Percentiles rank a stretch among this genome's conserved stretches.
Evolutionary conservation across 805 yeast species (phyloP).

Genomic region (Monosporozyma servazzii): DNA sequence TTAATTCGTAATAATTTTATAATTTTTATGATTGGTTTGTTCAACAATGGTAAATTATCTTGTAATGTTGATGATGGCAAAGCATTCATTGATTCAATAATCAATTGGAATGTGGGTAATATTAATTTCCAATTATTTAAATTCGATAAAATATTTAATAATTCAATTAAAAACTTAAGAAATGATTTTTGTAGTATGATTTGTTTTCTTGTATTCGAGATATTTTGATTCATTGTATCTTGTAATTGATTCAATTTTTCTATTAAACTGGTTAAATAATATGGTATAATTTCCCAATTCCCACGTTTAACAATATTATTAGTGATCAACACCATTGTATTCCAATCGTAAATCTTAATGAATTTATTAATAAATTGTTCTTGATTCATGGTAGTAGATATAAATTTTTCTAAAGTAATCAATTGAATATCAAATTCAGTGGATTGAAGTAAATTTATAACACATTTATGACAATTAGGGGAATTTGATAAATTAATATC

Average conservation of each 20-base stretch:
- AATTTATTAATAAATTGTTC: constrained; percentile 12
- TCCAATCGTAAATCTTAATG: constrained; percentile 15
- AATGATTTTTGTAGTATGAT: constrained; percentile 3
- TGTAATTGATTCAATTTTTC: constrained; percentile 9
- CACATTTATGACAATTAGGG: constrained; percentile 7
- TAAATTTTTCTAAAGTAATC: constrained; percentile 22
- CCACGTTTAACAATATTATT: constrained; percentile 10
- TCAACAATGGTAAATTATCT: not conserved
- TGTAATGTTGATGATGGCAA: not conserved
- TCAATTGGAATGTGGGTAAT: constrained; percentile 10
- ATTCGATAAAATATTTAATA: constrained; percentile 13
- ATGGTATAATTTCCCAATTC: constrained; percentile 14
- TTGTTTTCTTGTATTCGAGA: not conserved
- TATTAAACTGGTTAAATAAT: constrained; percentile 17
- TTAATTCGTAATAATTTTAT: constrained; percentile 10
- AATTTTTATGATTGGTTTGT: constrained; percentile 5
- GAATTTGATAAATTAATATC: constrained; percentile 16
- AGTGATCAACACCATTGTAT: constrained; percentile 13
- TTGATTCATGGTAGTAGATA: constrained; percentile 1
- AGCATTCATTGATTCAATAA: constrained; percentile 5
- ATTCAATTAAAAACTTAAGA: constrained; percentile 16
- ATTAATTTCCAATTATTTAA: constrained; percentile 18
- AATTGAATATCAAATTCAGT: constrained; percentile 22
- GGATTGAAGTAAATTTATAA: constrained; percentile 18
- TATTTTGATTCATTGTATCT: not conserved